Evolutionary conservation across 2,329 filamentous ascomycete species (phyloP), one percentile per base, ranked within the genome.

Genomic region (Cercospora sp.): DNA sequence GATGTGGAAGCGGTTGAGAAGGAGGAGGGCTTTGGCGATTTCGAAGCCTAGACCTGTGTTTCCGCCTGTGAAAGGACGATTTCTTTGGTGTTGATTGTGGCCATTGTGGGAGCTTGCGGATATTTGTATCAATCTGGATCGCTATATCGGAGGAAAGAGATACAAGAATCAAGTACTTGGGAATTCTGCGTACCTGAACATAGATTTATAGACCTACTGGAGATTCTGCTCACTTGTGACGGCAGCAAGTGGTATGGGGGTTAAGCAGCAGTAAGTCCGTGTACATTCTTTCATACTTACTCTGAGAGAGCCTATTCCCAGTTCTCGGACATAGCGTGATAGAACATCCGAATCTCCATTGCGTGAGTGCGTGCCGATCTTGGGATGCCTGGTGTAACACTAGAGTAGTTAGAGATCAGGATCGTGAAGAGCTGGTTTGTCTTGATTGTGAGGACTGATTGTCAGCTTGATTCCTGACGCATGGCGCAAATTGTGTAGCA

Each of bases 31-130:
- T 68, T 85, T 87, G 60, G 88, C 83, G 7, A 81, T 82, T 70
- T 89, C 84, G 55, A 83, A 84, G 2, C 89, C 88, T 30, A 90
- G 82, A 13, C 88, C 88, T 0, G 84, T 88, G 63, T 78, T 77
- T 8, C 67, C 87, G 33, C 88, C 88, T 1, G 88, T 89, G 68
- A 89, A 58, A 89, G 76, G 10, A 88, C 76, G 68, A 87, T 79
- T 20, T 71, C 69, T 60, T 78, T 78, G 31, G 71, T 60, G 12
- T 72, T 61, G 8, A 23, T 18, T 18, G 45, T 31, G 28, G 66
- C 45, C 66, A 68, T 61, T 42, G 30, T 65, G 30, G 8, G 12
- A 16, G 13, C 6, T 10, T 63, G 23, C 23, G 6, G 12, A 12
- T 42, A 42, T 42, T 5, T 18, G 10, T 12, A 33, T 33, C 31